Evolutionary conservation across 2,329 filamentous ascomycete genomes (phyloP), one percentile per base, ranked within the genome.

Genomic region (Blastomyces gilchristii): DNA sequence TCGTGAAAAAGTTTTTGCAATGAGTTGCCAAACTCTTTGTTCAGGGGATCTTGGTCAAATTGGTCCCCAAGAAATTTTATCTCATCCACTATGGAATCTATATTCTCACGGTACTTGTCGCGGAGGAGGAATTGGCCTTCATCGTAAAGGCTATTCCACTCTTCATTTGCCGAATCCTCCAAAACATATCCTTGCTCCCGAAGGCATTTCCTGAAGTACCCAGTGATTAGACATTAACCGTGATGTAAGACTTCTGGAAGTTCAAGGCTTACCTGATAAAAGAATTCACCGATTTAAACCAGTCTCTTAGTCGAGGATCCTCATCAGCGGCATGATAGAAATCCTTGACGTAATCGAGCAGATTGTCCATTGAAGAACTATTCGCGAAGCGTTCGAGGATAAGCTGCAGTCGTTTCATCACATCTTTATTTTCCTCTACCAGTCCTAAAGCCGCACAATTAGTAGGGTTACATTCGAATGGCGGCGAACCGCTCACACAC

Each of bases 321-420:
- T 82, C 82, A 67, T 97, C 90, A 4, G 94, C 91, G 74, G 96
- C 90, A 59, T 81, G 80, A 79, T 97, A 97, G 69, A 99, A 87
- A 67, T 86, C 83, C 68, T 91, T 87, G 75, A 99, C 87, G 0
- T 91, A 86, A 22, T 89, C 86, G 78, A 94, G 91, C 3, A 97
- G 80, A 68, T 96, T 90, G 67, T 95, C 88, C 43, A 87, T 85
- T 0, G 92, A 97, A 9, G 94, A 97, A 71, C 87, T 87, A 76
- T 99, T 97, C 73, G 94, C 94, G 70, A 97, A 97, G 58, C 94
- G 89, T 80, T 97, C 94, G 68, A 99, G 87, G 25, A 99, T 81
- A 9, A 86, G 90, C 85, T 90, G 81, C 25, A 78, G 76, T 57
- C 74, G 70, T 68, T 78, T 84, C 75, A 84, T 81, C 78, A 77